Evolutionary conservation across 1,284 basidiomycete species (phyloP), one percentile per base, ranked within the genome.

Genomic region (Trametes hirsuta): DNA sequence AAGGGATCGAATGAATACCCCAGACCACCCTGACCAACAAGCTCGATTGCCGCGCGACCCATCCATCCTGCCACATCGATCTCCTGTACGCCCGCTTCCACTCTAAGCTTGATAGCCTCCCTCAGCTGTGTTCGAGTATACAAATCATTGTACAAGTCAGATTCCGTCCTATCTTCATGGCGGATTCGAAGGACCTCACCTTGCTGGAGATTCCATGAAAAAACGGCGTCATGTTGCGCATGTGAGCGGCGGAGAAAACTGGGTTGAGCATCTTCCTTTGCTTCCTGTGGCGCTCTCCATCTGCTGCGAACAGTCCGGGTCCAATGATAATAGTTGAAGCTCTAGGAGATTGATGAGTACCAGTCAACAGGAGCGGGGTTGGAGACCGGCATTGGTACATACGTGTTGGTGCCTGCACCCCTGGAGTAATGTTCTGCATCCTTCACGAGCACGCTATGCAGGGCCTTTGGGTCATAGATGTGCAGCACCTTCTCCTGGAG

Each of bases 401-500:
- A 74, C 71, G 54, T 47, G 21, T 68, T 58, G 37, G 65, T 62
- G 41, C 46, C 62, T 6, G 12, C 53, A 4, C 65, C 66, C 55
- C 78, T 74, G 61, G 80, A 77, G 55, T 68, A 75, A 0, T 57
- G 54, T 37, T 70, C 58, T 41, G 66, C 73, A 63, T 74, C 78
- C 66, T 80, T 79, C 51, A 80, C 69, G 4, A 79, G 22, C 21
- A 81, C 74, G 45, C 74, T 70, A 46, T 80, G 71, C 36, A 80
- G 58, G 0, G 77, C 76, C 47, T 71, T 72, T 0, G 78, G 74
- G 58, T 71, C 68, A 34, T 52, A 68, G 2, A 68, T 60, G 37
- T 64, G 66, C 14, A 71, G 37, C 55, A 25, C 53, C n/a, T 39
- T 52, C 9, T 18, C 35, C 52, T 53, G 35, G 1, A 8, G 4